phyloP scores from a whole-genome alignment of 1,284 basidiomycete species.

The Cryptococcus maquisensis region DNA sequence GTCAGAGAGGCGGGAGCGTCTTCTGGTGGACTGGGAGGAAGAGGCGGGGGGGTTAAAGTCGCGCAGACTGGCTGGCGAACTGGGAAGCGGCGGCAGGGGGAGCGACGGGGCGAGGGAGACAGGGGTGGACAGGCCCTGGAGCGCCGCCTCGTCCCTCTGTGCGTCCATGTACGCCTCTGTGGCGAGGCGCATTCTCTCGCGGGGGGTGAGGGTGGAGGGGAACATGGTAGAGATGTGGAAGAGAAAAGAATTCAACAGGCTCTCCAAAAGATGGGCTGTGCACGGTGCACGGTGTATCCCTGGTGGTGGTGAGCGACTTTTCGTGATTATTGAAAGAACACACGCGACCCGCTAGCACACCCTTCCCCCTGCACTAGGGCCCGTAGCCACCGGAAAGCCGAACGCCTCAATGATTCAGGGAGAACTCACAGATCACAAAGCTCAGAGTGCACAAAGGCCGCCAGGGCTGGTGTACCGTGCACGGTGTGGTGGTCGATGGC shows the following conservation, averaged over 20 bases:
- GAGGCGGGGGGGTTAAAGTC: conserved; percentile 6
- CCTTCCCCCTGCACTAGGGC: no score
- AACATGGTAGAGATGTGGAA: conserved; percentile 1
- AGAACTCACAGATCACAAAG: no score
- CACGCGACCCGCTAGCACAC: no score
- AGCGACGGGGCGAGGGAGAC: conserved; percentile 2
- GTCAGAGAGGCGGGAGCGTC: neutral
- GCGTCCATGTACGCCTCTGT: conserved; percentile 6
- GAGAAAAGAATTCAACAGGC: neutral
- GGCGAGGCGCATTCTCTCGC: conserved; percentile 15
- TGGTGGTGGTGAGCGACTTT: no score
- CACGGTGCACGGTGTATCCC: no score
- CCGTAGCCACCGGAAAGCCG: no score
- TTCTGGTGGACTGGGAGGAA: neutral
- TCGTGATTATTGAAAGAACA: no score
- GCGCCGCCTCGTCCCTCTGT: conserved; percentile 9
- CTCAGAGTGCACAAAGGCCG: no score
- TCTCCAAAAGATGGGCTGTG: neutral
- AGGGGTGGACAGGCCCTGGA: neutral
- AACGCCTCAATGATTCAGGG: no score
- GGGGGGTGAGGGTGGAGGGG: conserved; percentile 2
- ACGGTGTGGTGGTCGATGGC: neutral
- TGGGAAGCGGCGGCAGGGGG: conserved; percentile 9
- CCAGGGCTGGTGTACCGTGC: neutral
- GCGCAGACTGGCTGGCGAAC: neutral